phyloP scores from a whole-genome alignment of 306 rosid genomes.

The Benincasa hispida region DNA sequence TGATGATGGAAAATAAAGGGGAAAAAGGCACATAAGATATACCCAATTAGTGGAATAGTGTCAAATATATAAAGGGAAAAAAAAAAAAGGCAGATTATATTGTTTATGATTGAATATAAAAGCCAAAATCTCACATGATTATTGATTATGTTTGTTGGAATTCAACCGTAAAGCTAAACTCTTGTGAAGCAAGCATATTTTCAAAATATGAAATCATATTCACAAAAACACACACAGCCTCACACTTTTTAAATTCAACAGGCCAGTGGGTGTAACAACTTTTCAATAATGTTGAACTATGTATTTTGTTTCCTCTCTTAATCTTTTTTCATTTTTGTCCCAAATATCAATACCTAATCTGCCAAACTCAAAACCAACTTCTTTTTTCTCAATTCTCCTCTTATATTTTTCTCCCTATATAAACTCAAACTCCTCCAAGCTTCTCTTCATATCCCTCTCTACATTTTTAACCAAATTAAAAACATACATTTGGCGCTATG shows the following conservation, averaged over 20 bases:
- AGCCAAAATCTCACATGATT: not conserved
- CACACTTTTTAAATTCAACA: constrained; percentile 1
- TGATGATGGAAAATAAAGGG: not conserved
- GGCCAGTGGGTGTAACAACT: constrained; percentile 93
- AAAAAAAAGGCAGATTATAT: not conserved
- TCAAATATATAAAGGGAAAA: not conserved
- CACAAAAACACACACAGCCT: not conserved
- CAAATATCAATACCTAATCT: constrained; percentile 44
- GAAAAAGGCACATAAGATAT: not conserved
- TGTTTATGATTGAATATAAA: not conserved
- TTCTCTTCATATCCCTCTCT: not conserved
- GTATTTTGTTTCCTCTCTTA: constrained; percentile 19
- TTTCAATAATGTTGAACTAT: constrained; percentile 35
- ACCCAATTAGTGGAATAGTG: too few relatives aligned
- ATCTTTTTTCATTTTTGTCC: not conserved
- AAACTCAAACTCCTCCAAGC: not conserved
- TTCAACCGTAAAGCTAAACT: not conserved
- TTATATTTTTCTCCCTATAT: not conserved
- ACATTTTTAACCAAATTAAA: not conserved
- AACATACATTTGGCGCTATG: not conserved
- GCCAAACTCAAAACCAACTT: constrained; percentile 35
- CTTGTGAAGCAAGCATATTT: constrained; percentile 38
- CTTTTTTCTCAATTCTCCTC: not conserved
- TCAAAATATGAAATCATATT: constrained; percentile 11
- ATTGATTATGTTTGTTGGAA: constrained; percentile 8